Evolutionary conservation across 176 grass and related monocot species (phyloP).

Genomic region (Carex pumila): DNA sequence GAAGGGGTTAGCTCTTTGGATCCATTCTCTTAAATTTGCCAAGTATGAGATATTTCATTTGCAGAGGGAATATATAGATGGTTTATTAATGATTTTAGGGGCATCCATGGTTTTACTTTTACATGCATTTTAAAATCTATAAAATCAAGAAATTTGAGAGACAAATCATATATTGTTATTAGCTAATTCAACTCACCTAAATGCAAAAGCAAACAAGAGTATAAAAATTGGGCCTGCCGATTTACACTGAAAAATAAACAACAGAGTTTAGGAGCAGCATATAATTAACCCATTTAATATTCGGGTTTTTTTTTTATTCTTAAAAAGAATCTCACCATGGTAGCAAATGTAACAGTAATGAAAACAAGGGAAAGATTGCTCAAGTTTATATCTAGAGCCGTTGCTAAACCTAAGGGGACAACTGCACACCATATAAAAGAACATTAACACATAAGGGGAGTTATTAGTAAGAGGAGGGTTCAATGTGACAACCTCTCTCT

Average conservation of each 20-base stretch:
- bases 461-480: neutral
- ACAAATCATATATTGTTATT: neutral
- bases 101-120: neutral
- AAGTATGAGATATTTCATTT: neutral
- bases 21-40: neutral
- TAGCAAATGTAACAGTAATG: conserved; percentile 98
- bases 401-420: conserved; percentile 86
- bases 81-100: neutral
- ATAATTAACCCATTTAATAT: neutral
- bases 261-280: neutral
- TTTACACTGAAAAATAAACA: conserved; percentile 79
- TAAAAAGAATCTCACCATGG: conserved; percentile 70
- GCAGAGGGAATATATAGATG: too few species aligned
- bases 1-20: neutral
- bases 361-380: conserved; percentile 97
- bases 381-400: conserved; percentile 90
- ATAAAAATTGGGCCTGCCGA: conserved; percentile 93
- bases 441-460: neutral
- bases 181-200: conserved; percentile 48
- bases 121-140: neutral
- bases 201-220: conserved; percentile 91
- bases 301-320: conserved; percentile 8
- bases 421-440: conserved; percentile 53
- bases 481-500: neutral
- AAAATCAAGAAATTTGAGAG: neutral